These are phyloP conservation scores for Penicillium polonicum DNA, from an alignment of 2,329 filamentous ascomycete species.

Conservation along the genomic window DNA sequence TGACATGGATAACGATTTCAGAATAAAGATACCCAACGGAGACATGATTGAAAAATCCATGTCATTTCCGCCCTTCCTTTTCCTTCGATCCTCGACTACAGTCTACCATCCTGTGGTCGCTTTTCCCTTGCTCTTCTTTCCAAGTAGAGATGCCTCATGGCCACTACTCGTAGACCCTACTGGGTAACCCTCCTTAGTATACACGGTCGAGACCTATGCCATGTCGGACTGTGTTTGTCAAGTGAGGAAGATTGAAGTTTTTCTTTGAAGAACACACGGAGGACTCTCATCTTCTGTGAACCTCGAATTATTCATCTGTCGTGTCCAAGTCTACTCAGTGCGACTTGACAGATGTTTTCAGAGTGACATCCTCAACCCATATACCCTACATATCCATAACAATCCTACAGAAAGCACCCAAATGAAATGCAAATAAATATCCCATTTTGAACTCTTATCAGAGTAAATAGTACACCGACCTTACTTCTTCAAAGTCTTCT, in stretches of 20 bases:
- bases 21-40: slow-evolving; percentile 13
- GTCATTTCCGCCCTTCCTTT: background rate
- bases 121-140: background rate
- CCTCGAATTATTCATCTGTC: slow-evolving; percentile 25
- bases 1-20: slow-evolving; percentile 4
- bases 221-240: slow-evolving; percentile 48
- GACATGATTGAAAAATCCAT: slow-evolving; percentile 3
- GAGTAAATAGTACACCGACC: slow-evolving; percentile 1
- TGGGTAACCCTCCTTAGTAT: slow-evolving; percentile 41
- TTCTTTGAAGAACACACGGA: slow-evolving; percentile 19
- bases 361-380: slow-evolving; percentile 24
- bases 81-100: background rate
- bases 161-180: slow-evolving; percentile 2
- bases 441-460: background rate
- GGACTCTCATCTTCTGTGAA: slow-evolving; percentile 31
- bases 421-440: slow-evolving; percentile 3
- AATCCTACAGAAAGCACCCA: background rate
- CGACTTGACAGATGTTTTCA: slow-evolving; percentile 19
- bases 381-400: background rate
- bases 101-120: background rate
- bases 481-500: slow-evolving; percentile 66
- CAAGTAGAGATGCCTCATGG: background rate
- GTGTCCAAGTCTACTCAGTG: slow-evolving; percentile 12
- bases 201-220: slow-evolving; percentile 41
- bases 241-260: slow-evolving; percentile 40